Percentiles rank a stretch among this genome's conserved stretches.
These are phyloP conservation scores for Fusarium pseudocircinatum DNA, from an alignment of 2,329 filamentous ascomycete species.

Conservation along the genomic window DNA sequence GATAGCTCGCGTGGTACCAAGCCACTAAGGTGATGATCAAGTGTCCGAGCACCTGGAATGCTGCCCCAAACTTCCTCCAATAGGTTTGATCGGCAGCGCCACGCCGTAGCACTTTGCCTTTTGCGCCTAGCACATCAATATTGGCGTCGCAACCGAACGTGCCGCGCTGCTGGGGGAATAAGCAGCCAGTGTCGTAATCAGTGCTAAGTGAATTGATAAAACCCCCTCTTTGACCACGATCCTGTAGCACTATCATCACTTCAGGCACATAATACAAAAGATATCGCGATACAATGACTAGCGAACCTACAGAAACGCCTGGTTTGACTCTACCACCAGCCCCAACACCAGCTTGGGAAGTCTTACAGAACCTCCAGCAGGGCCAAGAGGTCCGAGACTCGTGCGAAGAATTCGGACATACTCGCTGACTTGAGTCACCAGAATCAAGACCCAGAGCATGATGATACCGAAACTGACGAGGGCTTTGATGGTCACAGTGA, in stretches of 20 bases:
- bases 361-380: constrained; percentile 3
- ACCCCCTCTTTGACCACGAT: background rate
- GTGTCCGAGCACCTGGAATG: constrained; percentile 2
- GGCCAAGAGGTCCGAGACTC: background rate
- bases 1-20: background rate
- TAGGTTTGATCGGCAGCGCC: background rate
- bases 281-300: background rate
- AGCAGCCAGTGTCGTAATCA: background rate
- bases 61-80: background rate
- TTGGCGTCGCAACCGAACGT: constrained; percentile 2
- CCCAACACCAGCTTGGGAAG: constrained; percentile 11
- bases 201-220: background rate
- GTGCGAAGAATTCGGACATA: fast-evolving
- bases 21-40: background rate
- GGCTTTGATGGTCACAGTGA: background rate
- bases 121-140: background rate
- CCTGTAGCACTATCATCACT: fast-evolving
- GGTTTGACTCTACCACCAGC: background rate
- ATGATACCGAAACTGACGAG: background rate
- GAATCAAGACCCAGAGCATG: background rate
- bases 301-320: background rate
- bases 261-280: fast-evolving
- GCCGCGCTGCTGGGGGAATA: background rate
- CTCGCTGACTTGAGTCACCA: background rate
- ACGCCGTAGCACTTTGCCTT: background rate